Evolutionary conservation across 768 basidiomycete genomes (phyloP).

Genomic region (Candolleomyces eurysporus): DNA sequence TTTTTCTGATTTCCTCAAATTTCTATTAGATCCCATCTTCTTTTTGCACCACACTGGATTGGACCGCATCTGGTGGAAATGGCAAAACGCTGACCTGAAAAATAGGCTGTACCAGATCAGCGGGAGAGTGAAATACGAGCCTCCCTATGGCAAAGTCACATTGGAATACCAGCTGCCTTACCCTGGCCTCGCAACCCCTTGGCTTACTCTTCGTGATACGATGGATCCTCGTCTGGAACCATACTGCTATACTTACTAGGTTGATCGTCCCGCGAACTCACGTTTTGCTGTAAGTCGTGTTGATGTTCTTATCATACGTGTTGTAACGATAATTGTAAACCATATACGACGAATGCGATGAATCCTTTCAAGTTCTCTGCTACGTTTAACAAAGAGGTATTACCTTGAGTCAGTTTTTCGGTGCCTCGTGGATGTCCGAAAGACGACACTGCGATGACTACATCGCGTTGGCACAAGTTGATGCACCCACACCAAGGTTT

Average conservation of each 20-base stretch:
- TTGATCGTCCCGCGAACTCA: no score
- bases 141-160: neutral
- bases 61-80: conserved; percentile 8
- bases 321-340: no score
- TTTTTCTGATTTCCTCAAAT: neutral
- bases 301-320: no score
- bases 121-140: neutral
- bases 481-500: no score
- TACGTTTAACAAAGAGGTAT: no score
- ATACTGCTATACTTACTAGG: conserved; percentile 1
- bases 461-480: no score
- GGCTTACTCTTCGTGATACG: neutral
- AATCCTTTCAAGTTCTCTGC: no score
- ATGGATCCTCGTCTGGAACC: conserved; percentile 5
- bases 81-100: neutral
- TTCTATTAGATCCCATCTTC: conserved; percentile 4
- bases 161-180: conserved; percentile 4
- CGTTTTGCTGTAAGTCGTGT: no score
- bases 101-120: neutral
- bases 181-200: neutral
- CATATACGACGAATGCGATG: no score
- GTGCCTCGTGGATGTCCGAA: no score
- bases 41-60: conserved; percentile 3
- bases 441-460: no score
- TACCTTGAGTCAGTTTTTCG: no score